These are phyloP conservation scores for Priceomyces fermenticarens DNA, from an alignment of 805 yeast species.

Conservation along the genomic window DNA sequence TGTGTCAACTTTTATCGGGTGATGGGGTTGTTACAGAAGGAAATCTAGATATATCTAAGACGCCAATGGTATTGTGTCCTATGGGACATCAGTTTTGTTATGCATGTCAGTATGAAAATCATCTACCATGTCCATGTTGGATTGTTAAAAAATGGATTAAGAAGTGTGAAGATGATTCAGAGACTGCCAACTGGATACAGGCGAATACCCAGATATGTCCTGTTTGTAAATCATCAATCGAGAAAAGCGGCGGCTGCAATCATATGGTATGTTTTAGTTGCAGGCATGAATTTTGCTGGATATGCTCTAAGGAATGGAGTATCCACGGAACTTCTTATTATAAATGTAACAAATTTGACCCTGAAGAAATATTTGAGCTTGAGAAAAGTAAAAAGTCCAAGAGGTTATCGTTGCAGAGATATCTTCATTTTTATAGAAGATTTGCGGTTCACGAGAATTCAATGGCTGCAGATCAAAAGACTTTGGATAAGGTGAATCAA, in stretches of 20 bases:
- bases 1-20: conserved; percentile 38
- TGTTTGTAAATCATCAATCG: conserved; percentile 73
- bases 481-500: conserved; percentile 60
- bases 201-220: conserved; percentile 87
- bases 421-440: conserved; percentile 71
- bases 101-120: conserved; percentile 70
- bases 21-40: conserved; percentile 5
- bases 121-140: conserved; percentile 80
- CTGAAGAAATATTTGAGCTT: conserved; percentile 37
- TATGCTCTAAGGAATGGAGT: conserved; percentile 76
- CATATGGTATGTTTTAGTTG: conserved; percentile 91
- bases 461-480: conserved; percentile 63
- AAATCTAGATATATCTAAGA: conserved; percentile 14
- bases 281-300: conserved; percentile 85
- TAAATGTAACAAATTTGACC: conserved; percentile 58
- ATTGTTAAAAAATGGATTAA: conserved; percentile 68
- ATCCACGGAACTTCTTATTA: conserved; percentile 63
- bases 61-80: conserved; percentile 71
- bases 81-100: conserved; percentile 75
- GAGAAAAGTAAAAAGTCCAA: conserved; percentile 41
- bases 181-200: conserved; percentile 82
- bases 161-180: conserved; percentile 83
- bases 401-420: conserved; percentile 54
- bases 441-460: conserved; percentile 77
- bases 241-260: conserved; percentile 95